Percentiles rank a stretch among this genome's conserved stretches.
These are phyloP conservation scores for Cercospora nicotianae DNA, from an alignment of 2,329 filamentous ascomycete species.

Conservation along the genomic window DNA sequence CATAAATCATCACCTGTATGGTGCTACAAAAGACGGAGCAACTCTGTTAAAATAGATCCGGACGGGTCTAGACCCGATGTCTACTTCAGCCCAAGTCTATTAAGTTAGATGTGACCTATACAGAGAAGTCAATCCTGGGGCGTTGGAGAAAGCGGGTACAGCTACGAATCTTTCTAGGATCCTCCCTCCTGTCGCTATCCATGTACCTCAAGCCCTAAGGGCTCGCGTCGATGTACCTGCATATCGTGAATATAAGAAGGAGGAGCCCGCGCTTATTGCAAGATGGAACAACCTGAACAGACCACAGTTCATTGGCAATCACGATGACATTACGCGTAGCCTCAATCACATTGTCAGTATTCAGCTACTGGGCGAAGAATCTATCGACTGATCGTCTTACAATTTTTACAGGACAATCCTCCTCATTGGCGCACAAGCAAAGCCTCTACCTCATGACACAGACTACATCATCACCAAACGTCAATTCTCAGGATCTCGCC, in stretches of 20 bases:
- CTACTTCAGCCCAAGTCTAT: no score
- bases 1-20: neutral
- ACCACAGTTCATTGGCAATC: neutral
- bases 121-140: neutral
- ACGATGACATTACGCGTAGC: neutral
- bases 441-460: neutral
- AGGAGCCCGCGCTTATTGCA: neutral
- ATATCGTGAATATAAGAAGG: neutral
- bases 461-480: neutral
- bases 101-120: no score
- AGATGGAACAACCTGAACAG: no score
- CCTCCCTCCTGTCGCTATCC: neutral
- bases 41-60: neutral
- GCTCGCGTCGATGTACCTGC: neutral
- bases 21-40: neutral
- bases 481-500: neutral
- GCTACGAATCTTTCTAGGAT: neutral
- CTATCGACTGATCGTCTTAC: neutral
- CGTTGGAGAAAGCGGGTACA: neutral
- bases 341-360: neutral
- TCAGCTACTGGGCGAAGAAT: neutral
- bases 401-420: neutral
- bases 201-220: neutral
- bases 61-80: no score
- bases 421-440: neutral